These are phyloP conservation scores for Sarocladiaceae sp. DNA, from an alignment of 2,329 filamentous ascomycete species.

Conservation along the genomic window DNA sequence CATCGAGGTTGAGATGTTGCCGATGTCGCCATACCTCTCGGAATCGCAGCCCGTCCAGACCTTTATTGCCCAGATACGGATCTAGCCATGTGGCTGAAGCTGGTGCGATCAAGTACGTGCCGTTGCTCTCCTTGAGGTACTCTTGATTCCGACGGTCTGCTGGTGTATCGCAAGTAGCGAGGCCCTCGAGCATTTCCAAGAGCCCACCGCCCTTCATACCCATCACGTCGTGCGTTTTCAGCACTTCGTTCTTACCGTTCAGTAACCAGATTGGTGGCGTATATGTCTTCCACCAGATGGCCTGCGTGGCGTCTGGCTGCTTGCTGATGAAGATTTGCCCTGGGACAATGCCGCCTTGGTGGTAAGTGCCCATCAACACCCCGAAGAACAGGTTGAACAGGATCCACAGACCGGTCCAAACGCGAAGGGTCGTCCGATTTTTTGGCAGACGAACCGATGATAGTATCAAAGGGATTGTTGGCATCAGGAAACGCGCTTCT, in stretches of 20 bases:
- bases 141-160: constrained; percentile 51
- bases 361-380: constrained; percentile 73
- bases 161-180: constrained; percentile 60
- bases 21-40: constrained; percentile 66
- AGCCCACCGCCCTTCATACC: constrained; percentile 60
- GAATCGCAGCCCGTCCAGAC: constrained; percentile 56
- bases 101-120: constrained; percentile 69
- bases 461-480: constrained; percentile 71
- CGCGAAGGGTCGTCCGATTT: constrained; percentile 40
- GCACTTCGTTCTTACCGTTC: constrained; percentile 67
- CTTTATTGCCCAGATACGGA: constrained; percentile 55
- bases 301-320: constrained; percentile 63
- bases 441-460: constrained; percentile 67
- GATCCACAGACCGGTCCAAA: constrained; percentile 61
- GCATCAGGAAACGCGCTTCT: constrained; percentile 73
- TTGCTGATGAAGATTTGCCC: constrained; percentile 71
- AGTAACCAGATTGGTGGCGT: constrained; percentile 77
- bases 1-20: constrained; percentile 71
- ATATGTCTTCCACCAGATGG: constrained; percentile 85
- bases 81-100: constrained; percentile 68
- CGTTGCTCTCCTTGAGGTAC: constrained; percentile 57
- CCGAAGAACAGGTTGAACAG: constrained; percentile 66
- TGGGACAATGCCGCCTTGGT: constrained; percentile 75
- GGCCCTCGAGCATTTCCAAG: constrained; percentile 51
- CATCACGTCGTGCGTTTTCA: constrained; percentile 72